Percentiles rank a stretch among this genome's conserved stretches.
Evolutionary conservation across 2,329 filamentous ascomycete genomes (phyloP).

Genomic region (Pleomassaria siparia): DNA sequence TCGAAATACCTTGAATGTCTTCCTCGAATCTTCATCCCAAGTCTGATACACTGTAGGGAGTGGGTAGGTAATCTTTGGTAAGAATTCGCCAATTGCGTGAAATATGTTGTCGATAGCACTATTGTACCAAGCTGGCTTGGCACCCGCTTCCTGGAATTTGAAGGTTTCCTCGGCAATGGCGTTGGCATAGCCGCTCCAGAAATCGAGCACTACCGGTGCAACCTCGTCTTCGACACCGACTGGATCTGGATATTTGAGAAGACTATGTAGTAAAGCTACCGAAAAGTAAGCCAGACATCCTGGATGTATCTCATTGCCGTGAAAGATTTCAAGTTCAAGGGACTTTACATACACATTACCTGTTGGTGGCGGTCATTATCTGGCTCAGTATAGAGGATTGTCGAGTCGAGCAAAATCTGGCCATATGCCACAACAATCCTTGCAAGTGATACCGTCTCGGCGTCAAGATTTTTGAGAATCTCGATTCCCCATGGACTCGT

Average conservation of each 20-base stretch:
- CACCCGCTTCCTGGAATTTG: slow-evolving; percentile 30
- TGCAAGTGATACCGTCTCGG: slow-evolving; percentile 37
- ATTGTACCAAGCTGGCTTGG: slow-evolving; percentile 57
- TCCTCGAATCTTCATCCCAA: slow-evolving; percentile 71
- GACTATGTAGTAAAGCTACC: slow-evolving; percentile 58
- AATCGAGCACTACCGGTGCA: slow-evolving; percentile 73
- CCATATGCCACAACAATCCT: slow-evolving; percentile 41
- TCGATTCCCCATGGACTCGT: slow-evolving; percentile 38
- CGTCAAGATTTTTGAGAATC: slow-evolving; percentile 38
- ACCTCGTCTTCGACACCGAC: slow-evolving; percentile 73
- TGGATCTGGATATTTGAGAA: slow-evolving; percentile 67
- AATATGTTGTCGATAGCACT: slow-evolving; percentile 62
- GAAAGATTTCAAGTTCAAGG: too few relatives aligned
- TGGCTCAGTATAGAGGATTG: slow-evolving; percentile 52
- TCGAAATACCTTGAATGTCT: slow-evolving; percentile 70
- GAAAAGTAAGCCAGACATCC: not conserved
- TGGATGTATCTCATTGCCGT: not conserved
- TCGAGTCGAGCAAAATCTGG: slow-evolving; percentile 35
- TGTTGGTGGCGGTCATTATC: slow-evolving; percentile 35
- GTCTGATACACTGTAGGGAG: slow-evolving; percentile 56
- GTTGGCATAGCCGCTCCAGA: slow-evolving; percentile 78
- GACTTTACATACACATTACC: slow-evolving; percentile 34
- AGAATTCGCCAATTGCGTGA: slow-evolving; percentile 66
- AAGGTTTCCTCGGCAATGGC: slow-evolving; percentile 59
- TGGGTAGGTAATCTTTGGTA: slow-evolving; percentile 70